A percentile compares a stretch with the other conserved stretches of the same genome.
These are phyloP conservation scores for Agaricales sp. DNA, from an alignment of 1,284 basidiomycete genomes.

Conservation along the genomic window DNA sequence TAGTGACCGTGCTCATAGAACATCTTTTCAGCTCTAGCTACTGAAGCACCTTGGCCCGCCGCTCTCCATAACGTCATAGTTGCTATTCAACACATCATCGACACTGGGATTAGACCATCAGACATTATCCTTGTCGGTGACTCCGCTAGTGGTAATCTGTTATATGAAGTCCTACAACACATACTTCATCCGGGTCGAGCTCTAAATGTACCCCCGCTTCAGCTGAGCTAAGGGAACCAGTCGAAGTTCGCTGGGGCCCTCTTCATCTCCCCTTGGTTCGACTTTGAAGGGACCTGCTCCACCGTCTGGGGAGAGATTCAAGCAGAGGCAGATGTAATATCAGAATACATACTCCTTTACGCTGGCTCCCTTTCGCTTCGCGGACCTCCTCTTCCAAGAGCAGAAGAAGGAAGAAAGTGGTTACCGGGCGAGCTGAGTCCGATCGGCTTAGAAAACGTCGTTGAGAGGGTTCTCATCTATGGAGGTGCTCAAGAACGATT, in stretches of 20 bases:
- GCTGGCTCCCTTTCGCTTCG: neutral
- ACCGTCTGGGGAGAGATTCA: neutral
- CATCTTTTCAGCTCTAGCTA: neutral
- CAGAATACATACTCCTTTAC: neutral
- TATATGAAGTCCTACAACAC: neutral
- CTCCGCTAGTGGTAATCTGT: neutral
- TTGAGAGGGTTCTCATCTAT: neutral
- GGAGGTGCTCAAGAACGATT: neutral
- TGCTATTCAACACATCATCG: slow-evolving; percentile 1
- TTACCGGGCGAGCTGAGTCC: neutral
- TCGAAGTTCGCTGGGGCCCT: neutral
- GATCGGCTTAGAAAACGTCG: neutral
- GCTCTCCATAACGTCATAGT: neutral
- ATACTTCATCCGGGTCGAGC: neutral
- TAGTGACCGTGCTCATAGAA: neutral
- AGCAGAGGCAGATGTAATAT: neutral
- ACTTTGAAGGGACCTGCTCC: neutral
- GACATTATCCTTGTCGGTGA: neutral
- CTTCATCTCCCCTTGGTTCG: slow-evolving; percentile 2
- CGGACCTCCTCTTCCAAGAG: neutral
- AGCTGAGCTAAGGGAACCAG: neutral
- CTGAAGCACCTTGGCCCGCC: neutral
- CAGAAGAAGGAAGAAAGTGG: neutral
- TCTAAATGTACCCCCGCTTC: neutral
- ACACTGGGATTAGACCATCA: neutral